phyloP scores from a whole-genome alignment of 163 green algal genomes.

The Chlamydomonas reinhardtii region DNA sequence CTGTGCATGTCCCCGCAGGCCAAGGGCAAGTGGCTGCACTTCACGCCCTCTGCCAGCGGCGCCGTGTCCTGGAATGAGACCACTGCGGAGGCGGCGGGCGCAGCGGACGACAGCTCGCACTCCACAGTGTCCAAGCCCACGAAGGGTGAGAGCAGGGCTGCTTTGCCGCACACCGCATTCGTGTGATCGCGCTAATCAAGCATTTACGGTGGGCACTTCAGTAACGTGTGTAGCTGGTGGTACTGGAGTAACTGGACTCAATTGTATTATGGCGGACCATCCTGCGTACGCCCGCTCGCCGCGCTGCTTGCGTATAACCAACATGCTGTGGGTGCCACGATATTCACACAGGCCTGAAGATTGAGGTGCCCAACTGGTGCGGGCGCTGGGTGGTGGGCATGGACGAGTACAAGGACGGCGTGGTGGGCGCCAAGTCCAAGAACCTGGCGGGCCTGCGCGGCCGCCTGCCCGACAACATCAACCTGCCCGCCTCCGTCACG shows the following conservation, averaged over 20 bases:
- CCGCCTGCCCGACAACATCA: conserved; percentile 89
- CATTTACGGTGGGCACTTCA: too few species aligned
- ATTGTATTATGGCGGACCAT: too few species aligned
- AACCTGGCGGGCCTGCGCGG: conserved; percentile 94
- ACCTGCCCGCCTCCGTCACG: conserved; percentile 91
- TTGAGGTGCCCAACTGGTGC: conserved; percentile 80
- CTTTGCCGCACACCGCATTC: too few species aligned
- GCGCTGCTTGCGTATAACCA: too few species aligned
- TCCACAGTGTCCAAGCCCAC: conserved; percentile 24
- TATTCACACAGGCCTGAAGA: conserved; percentile 54
- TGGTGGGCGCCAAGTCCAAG: conserved; percentile 97
- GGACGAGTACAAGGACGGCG: conserved; percentile 85
- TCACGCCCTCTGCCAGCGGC: conserved; percentile 76
- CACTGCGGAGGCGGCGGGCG: neutral
- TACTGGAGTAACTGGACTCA: too few species aligned
- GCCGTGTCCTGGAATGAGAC: conserved; percentile 68
- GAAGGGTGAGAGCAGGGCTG: conserved; percentile 27
- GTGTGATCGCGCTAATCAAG: too few species aligned
- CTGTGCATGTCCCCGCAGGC: neutral
- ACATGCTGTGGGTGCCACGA: too few species aligned
- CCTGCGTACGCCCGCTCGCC: too few species aligned
- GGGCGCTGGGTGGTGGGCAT: conserved; percentile 91
- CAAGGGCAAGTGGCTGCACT: conserved; percentile 63
- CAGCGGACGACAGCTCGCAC: neutral
- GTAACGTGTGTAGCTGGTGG: too few species aligned